Evolutionary conservation across 1,284 basidiomycete genomes (phyloP), one percentile per base, ranked within the genome.

Genomic region (Cutaneotrichosporon arboriforme): DNA sequence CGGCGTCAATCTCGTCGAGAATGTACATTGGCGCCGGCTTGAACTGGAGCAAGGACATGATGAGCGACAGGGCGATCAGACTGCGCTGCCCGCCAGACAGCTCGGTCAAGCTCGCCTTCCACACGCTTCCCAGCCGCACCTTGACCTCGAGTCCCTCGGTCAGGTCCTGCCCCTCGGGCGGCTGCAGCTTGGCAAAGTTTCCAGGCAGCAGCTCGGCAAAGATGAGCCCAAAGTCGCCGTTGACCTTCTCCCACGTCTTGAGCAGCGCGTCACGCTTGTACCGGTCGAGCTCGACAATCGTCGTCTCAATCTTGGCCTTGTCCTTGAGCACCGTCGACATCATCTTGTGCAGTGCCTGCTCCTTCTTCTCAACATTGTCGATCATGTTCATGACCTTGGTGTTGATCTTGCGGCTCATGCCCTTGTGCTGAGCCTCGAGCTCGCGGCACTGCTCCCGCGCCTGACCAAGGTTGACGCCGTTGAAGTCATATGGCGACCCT

Each of bases 21-120:
- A 98, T 97, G 75, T 98, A 97, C 90, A 98, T 94, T 0, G 92
- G 96, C n/a, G 94, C 93, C 2, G 94, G 92, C 72, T 97, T 97
- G 82, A 97, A 97, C 75, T 97, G 93, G 34, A 98, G 82, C 37
- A 98, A 81, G 0, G 93, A 88, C 92, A 98, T 94, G 79, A 98
- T 97, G 46, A 98, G 81, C 10, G 91, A 96, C 2, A 98, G 81
- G 0, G 94, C 94, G 66, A 98, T 97, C 58, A 98, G 81, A 1
- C 93, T 97, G 58, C 96, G 80, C 80, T 99, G 96, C 15, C 96
- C 96, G 59, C 96, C 96, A 64, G 90, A 93, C 47, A 98, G 80
- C 72, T 99, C 96, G 0, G 94, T 98, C 67, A 99, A 78, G 68
- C 87, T 91, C 65, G 92, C 88, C 74, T 98, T 99, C 96, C 96